Percentiles rank a stretch among this genome's conserved stretches.
Conservation (phyloP, 2,329 filamentous ascomycete genomes). For the Xylaria sp. region DNA sequence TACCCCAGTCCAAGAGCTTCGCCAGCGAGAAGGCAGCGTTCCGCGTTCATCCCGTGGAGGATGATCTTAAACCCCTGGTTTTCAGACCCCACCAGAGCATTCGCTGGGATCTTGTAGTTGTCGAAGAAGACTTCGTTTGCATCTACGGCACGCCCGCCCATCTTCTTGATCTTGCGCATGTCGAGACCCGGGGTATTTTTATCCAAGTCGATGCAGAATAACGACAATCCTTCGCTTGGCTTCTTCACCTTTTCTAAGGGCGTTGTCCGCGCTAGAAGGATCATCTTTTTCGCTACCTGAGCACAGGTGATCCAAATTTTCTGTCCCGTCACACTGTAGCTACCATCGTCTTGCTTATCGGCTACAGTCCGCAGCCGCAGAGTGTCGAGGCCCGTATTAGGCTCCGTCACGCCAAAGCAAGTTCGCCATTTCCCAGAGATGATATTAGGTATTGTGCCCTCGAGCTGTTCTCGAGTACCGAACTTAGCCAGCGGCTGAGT, state of each 20-base stretch:
- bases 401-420: constrained; percentile 86
- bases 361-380: constrained; percentile 70
- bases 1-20: constrained; percentile 83
- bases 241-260: constrained; percentile 68
- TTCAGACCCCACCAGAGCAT: constrained; percentile 70
- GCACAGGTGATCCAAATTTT: constrained; percentile 92
- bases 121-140: constrained; percentile 91
- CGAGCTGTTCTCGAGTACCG: constrained; percentile 65
- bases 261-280: constrained; percentile 77
- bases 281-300: constrained; percentile 81
- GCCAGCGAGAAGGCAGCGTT: constrained; percentile 74
- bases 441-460: constrained; percentile 68
- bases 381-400: constrained; percentile 78
- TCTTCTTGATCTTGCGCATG: constrained; percentile 76
- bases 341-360: constrained; percentile 52
- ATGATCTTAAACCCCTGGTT: constrained; percentile 79
- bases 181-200: constrained; percentile 60
- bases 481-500: constrained; percentile 77
- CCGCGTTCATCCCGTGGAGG: constrained; percentile 79
- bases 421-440: constrained; percentile 71
- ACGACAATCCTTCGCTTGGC: constrained; percentile 73
- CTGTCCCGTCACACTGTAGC: constrained; percentile 72
- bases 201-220: constrained; percentile 82
- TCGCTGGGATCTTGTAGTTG: constrained; percentile 67
- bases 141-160: constrained; percentile 81